A percentile compares a stretch with the other conserved stretches of the same genome.
These are phyloP conservation scores for Eimeria tenella DNA, from an alignment of 169 alveolate genomes.

Conservation along the genomic window DNA sequence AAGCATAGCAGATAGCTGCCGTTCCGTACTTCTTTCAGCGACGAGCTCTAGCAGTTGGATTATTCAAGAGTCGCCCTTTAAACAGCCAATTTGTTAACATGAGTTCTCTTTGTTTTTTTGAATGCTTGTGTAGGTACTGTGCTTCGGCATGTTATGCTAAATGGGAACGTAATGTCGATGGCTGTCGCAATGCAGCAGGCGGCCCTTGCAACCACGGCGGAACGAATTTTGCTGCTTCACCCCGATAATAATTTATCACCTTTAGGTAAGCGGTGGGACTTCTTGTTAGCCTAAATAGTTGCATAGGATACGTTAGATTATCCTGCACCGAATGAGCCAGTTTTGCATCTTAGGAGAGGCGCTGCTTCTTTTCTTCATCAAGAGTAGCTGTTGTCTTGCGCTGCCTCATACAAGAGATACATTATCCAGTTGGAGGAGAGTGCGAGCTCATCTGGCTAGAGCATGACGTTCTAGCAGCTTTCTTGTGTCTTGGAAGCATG, in stretches of 20 bases:
- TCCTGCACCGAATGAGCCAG: too few relatives aligned
- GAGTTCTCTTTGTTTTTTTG: neutral
- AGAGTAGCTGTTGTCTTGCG: neutral
- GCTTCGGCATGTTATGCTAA: neutral
- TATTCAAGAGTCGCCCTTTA: too few relatives aligned
- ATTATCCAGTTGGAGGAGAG: neutral
- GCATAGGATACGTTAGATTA: too few relatives aligned
- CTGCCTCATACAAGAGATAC: neutral
- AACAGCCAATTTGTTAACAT: too few relatives aligned
- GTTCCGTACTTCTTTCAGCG: too few relatives aligned
- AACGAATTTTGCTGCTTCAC: neutral
- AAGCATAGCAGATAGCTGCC: too few relatives aligned
- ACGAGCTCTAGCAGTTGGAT: too few relatives aligned
- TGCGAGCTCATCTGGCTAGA: slow-evolving; percentile 35
- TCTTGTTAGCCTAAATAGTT: too few relatives aligned
- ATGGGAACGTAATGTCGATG: slow-evolving; percentile 1
- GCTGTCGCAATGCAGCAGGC: slow-evolving; percentile 24
- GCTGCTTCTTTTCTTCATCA: too few relatives aligned
- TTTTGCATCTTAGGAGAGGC: too few relatives aligned
- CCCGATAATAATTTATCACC: neutral
- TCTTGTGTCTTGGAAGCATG: neutral
- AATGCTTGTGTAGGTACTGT: neutral
- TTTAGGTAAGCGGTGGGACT: neutral
- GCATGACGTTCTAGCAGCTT: neutral
- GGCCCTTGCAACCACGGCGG: slow-evolving; percentile 35